phyloP scores from a whole-genome alignment of 1,284 basidiomycete species.

The Moniliophthora roreri region DNA sequence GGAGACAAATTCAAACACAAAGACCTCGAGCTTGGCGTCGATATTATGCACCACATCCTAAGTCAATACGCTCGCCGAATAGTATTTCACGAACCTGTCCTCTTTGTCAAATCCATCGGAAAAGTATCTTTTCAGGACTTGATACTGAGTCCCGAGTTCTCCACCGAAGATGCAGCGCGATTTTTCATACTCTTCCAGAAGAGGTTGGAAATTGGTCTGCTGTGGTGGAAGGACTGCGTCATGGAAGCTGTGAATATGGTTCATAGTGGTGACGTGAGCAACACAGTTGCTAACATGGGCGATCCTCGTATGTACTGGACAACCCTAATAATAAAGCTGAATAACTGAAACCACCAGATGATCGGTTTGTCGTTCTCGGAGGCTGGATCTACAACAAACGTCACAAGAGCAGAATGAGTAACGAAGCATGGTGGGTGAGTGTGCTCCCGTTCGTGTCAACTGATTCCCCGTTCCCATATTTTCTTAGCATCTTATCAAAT shows the following conservation, averaged over 20 bases:
- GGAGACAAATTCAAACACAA: no score
- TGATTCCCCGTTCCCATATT: background rate
- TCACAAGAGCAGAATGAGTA: constrained; percentile 21
- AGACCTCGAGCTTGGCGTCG: background rate
- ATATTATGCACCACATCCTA: background rate
- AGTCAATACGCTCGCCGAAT: constrained; percentile 25
- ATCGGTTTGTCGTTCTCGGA: constrained; percentile 22
- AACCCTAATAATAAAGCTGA: background rate
- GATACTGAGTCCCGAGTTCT: constrained; percentile 27
- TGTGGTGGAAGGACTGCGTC: constrained; percentile 29
- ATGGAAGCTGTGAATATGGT: constrained; percentile 26
- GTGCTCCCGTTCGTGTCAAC: background rate
- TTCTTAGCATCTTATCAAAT: background rate
- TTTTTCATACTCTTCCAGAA: constrained; percentile 11
- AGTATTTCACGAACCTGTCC: constrained; percentile 25
- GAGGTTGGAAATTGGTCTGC: constrained; percentile 15
- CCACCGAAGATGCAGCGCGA: constrained; percentile 20
- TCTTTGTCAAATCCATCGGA: constrained; percentile 24
- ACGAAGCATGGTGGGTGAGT: constrained; percentile 32
- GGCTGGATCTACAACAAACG: constrained; percentile 29
- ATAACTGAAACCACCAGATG: constrained; percentile 11
- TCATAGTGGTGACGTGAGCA: constrained; percentile 1
- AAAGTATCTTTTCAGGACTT: constrained; percentile 31
- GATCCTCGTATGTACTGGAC: background rate
- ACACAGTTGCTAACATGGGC: constrained; percentile 16